Evolutionary conservation across 192 early-diverging fungal species (phyloP).

Genomic region (Umbelopsis sp.): DNA sequence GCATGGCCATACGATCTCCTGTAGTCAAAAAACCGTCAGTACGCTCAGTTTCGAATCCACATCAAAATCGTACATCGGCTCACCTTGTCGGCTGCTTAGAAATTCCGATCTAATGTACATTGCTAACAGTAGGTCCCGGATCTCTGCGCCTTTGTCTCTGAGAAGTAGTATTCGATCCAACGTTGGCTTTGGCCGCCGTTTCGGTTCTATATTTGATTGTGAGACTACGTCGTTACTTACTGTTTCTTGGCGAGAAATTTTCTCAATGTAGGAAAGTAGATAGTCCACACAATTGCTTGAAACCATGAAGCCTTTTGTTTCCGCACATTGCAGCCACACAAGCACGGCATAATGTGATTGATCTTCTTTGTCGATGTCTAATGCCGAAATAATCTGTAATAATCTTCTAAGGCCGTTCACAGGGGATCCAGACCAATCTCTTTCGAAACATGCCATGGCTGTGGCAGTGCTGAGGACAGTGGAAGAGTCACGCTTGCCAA

Average conservation of each 20-base stretch:
- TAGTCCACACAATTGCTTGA: not conserved
- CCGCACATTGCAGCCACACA: constrained; percentile 4
- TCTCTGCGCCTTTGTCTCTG: not conserved
- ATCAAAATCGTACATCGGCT: not conserved
- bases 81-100: constrained; percentile 2
- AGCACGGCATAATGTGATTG: not conserved
- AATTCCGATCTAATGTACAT: constrained; percentile 1
- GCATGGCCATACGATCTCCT: not conserved
- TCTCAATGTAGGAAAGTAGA: not conserved
- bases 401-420: not conserved
- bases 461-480: not conserved
- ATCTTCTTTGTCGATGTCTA: not conserved
- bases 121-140: not conserved
- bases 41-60: too few relatives aligned
- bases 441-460: constrained; percentile 8
- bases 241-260: too few relatives aligned
- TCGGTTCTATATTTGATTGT: too few relatives aligned
- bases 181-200: not conserved
- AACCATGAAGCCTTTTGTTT: constrained; percentile 5
- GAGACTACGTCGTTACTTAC: too few relatives aligned
- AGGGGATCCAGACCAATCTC: constrained; percentile 11
- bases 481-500: not conserved
- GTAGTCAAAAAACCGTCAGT: not conserved
- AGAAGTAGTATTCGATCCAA: not conserved
- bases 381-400: not conserved